A percentile compares a stretch with the other conserved stretches of the same genome.
Evolutionary conservation across 2,329 filamentous ascomycete genomes (phyloP).

Genomic region (Drechslerella dactyloides): DNA sequence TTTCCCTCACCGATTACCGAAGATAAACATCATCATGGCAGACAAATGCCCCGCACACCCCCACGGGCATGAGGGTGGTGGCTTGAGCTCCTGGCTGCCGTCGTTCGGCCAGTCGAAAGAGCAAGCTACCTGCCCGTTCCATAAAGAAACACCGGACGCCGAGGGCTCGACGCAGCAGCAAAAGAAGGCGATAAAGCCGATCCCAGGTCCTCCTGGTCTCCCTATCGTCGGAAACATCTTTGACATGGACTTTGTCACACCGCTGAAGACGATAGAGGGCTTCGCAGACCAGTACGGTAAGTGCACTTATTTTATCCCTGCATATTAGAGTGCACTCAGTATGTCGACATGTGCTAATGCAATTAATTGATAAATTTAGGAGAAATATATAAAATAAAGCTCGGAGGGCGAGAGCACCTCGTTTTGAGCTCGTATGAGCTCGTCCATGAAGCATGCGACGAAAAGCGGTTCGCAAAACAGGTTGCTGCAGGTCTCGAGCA

Average conservation of each 20-base stretch:
- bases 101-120: slow-evolving; percentile 29
- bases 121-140: slow-evolving; percentile 37
- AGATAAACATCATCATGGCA: neutral
- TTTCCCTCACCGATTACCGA: neutral
- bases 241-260: slow-evolving; percentile 68
- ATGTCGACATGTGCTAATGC: slow-evolving; percentile 36
- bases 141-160: slow-evolving; percentile 27
- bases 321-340: too few species aligned
- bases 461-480: slow-evolving; percentile 70
- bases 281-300: slow-evolving; percentile 71
- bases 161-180: slow-evolving; percentile 26
- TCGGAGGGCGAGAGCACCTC: slow-evolving; percentile 62
- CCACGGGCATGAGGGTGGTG: slow-evolving; percentile 7
- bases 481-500: slow-evolving; percentile 63
- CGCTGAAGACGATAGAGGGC: slow-evolving; percentile 64
- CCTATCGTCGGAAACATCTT: slow-evolving; percentile 71
- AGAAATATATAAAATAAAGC: slow-evolving; percentile 66
- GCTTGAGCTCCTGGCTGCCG: slow-evolving; percentile 35
- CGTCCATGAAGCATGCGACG: slow-evolving; percentile 70
- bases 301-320: slow-evolving; percentile 51
- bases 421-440: slow-evolving; percentile 65
- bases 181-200: slow-evolving; percentile 57
- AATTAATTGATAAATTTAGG: slow-evolving; percentile 59
- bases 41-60: slow-evolving; percentile 42
- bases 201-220: slow-evolving; percentile 69